These are phyloP conservation scores for Phialocephala subalpina DNA, from an alignment of 2,329 filamentous ascomycete genomes.

Conservation along the genomic window DNA sequence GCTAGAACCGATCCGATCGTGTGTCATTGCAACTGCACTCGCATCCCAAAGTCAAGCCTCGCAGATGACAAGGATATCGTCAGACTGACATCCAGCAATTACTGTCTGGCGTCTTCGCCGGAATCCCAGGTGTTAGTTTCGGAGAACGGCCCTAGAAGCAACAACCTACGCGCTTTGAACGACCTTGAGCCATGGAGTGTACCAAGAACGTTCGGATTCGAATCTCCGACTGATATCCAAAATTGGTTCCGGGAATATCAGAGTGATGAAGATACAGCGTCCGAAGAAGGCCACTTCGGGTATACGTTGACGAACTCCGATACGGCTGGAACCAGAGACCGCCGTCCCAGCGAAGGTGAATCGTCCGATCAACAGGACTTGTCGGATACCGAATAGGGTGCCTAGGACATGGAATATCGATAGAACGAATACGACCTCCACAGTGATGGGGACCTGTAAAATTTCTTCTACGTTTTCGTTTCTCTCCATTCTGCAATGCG, in stretches of 20 bases:
- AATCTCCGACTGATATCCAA: not conserved
- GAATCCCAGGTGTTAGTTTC: not conserved
- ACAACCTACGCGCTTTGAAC: not conserved
- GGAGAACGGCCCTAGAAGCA: not conserved
- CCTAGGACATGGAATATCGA: not conserved
- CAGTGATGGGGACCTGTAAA: slow-evolving; percentile 1
- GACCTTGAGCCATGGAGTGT: not conserved
- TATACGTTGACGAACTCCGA: not conserved
- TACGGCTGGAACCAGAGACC: not conserved
- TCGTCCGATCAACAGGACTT: not conserved
- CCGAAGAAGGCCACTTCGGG: not conserved
- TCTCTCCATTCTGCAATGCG: not conserved
- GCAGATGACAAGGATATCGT: not conserved
- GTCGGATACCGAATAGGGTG: not conserved
- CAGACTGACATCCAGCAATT: not conserved
- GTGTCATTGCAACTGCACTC: not conserved
- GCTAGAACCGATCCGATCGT: not conserved
- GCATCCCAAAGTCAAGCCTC: not conserved
- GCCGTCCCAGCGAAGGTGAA: not conserved
- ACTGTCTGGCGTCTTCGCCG: not conserved
- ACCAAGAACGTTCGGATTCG: not conserved
- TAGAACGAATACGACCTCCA: not conserved
- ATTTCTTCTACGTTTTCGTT: not conserved
- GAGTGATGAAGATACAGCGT: not conserved
- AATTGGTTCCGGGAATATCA: not conserved